These are phyloP conservation scores for Diplotaxis tenuifolia DNA, from an alignment of 345 rosid species.

Conservation along the genomic window DNA sequence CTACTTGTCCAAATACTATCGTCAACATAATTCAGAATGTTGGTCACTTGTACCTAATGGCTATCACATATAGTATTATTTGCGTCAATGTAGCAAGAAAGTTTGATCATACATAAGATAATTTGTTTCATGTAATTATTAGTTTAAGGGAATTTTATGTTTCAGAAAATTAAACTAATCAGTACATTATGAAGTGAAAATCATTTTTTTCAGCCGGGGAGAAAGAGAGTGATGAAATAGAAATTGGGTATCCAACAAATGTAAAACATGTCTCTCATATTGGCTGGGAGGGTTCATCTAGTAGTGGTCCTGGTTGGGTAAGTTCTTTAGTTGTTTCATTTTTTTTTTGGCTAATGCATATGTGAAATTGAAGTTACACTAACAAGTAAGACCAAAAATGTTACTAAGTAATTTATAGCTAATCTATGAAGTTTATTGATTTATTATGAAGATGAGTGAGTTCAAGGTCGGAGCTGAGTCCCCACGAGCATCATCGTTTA, in stretches of 20 bases:
- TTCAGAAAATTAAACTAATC: background rate
- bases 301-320: constrained; percentile 86
- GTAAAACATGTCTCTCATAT: constrained; percentile 93
- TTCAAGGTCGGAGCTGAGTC: constrained; percentile 70
- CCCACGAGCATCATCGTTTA: constrained; percentile 46
- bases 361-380: background rate
- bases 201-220: constrained; percentile 26
- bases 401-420: constrained; percentile 3
- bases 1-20: background rate
- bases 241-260: constrained; percentile 94
- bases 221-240: constrained; percentile 64
- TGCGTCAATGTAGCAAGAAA: background rate
- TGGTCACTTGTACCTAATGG: background rate
- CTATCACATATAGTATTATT: background rate
- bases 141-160: background rate
- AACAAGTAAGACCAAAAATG: background rate
- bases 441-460: constrained; percentile 69
- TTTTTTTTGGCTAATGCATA: no score
- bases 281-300: constrained; percentile 80
- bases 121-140: background rate
- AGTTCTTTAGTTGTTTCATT: constrained; percentile 22
- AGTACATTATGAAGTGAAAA: background rate
- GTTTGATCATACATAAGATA: background rate
- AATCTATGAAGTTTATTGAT: background rate
- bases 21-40: background rate